Evolutionary conservation across 345 rosid genomes (phyloP).

Genomic region (Reutealis trisperma): DNA sequence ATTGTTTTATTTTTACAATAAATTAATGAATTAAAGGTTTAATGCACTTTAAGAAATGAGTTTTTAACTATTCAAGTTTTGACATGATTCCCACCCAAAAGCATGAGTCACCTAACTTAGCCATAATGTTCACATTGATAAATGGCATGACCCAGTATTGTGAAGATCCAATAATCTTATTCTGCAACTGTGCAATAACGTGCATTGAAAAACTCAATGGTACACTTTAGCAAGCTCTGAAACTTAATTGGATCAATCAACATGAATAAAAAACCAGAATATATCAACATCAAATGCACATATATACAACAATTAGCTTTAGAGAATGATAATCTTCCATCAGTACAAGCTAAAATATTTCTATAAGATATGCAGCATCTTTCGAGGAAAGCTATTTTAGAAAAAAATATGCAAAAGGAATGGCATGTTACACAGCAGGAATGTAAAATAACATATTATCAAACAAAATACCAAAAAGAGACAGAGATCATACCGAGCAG

Average conservation of each 20-base stretch:
- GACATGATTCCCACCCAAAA: too few species aligned
- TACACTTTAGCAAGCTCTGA: neutral
- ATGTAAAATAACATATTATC: neutral
- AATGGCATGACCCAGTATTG: too few species aligned
- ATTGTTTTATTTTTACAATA: too few species aligned
- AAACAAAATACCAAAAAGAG: neutral
- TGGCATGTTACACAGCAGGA: neutral
- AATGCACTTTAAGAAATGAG: too few species aligned
- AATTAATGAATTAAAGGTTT: too few species aligned
- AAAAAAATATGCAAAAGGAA: neutral
- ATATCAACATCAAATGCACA: neutral
- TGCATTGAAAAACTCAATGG: neutral
- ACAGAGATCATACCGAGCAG: conserved; percentile 59
- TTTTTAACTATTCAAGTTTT: too few species aligned
- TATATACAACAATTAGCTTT: neutral
- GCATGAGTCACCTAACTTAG: too few species aligned
- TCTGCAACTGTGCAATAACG: neutral
- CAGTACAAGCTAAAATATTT: neutral
- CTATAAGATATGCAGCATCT: neutral
- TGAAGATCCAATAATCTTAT: neutral
- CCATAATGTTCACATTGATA: too few species aligned
- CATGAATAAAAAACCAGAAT: neutral
- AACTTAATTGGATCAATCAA: neutral
- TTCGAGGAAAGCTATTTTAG: neutral
- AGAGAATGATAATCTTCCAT: neutral